phyloP scores from a whole-genome alignment of 176 grass and related monocot species.

The Bothriochloa decipiens region DNA sequence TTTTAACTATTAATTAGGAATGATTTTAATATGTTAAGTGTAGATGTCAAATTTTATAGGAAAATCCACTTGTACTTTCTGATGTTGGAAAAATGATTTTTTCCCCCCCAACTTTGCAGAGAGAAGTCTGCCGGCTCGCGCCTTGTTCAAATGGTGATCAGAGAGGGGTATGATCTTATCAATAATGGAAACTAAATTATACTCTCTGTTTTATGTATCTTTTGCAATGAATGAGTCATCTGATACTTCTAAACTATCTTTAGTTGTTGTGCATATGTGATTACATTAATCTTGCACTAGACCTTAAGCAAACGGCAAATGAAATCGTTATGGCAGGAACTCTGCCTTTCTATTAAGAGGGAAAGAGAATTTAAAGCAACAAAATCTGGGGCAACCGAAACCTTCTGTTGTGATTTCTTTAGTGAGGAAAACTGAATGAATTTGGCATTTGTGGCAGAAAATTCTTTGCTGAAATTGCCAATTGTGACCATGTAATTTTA shows the following conservation, averaged over 20 bases:
- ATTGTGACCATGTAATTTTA: neutral
- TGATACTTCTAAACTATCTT: slow-evolving; percentile 17
- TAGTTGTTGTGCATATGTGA: neutral
- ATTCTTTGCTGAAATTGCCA: neutral
- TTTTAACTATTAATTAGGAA: too few species aligned
- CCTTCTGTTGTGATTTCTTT: neutral
- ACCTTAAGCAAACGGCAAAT: slow-evolving; percentile 7
- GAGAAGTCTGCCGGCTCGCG: slow-evolving; percentile 79
- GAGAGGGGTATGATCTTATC: slow-evolving; percentile 68
- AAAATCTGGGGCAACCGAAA: neutral
- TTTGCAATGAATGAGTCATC: neutral
- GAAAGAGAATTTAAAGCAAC: neutral
- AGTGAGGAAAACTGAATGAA: neutral
- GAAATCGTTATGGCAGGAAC: neutral
- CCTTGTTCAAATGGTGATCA: slow-evolving; percentile 74
- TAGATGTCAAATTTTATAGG: slow-evolving; percentile 22
- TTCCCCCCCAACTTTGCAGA: slow-evolving; percentile 56
- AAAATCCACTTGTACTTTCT: neutral
- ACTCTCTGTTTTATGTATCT: neutral
- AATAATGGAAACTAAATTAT: slow-evolving; percentile 9
- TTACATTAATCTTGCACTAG: slow-evolving; percentile 25
- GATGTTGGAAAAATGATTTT: neutral
- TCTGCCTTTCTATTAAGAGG: neutral
- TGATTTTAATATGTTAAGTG: neutral
- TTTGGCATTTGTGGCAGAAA: neutral